Conservation (phyloP, 352 stramenopile species). For the Discostella stelligera region DNA sequence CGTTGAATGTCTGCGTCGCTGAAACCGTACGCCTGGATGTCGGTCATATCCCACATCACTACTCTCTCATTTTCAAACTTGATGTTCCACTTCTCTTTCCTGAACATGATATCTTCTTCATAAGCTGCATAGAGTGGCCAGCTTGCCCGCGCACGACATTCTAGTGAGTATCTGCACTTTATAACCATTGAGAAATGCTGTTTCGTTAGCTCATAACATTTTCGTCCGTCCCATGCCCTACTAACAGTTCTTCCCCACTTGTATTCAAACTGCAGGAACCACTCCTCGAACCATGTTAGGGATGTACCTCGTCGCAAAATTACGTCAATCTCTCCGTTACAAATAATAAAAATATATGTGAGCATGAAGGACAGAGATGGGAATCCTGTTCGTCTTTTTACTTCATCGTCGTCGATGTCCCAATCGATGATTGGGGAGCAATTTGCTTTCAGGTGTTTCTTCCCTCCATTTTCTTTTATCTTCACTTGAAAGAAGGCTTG, state of each 20-base stretch:
- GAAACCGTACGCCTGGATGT: constrained; percentile 14
- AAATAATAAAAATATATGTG: no score
- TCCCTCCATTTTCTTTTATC: no score
- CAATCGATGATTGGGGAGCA: no score
- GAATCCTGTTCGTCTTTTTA: no score
- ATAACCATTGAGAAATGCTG: background rate
- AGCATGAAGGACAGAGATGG: no score
- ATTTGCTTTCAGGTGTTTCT: no score
- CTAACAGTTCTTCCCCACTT: constrained; percentile 19
- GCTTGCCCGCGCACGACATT: background rate
- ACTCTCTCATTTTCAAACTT: constrained; percentile 22
- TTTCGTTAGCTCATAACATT: background rate
- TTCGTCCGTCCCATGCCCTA: constrained; percentile 1
- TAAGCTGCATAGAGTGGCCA: constrained; percentile 16
- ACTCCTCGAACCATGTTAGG: constrained; percentile 26
- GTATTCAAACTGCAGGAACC: constrained; percentile 22
- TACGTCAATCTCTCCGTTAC: constrained; percentile 3
- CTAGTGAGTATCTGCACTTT: constrained; percentile 6
- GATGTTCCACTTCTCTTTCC: constrained; percentile 19
- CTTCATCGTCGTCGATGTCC: no score
- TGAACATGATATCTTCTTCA: constrained; percentile 11
- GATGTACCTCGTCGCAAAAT: constrained; percentile 4
- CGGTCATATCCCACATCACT: constrained; percentile 34
- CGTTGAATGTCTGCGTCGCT: no score
- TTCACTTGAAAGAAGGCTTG: no score